Evolutionary conservation across 163 green algal species (phyloP).

Genomic region (Trebouxiophyceae sp.): DNA sequence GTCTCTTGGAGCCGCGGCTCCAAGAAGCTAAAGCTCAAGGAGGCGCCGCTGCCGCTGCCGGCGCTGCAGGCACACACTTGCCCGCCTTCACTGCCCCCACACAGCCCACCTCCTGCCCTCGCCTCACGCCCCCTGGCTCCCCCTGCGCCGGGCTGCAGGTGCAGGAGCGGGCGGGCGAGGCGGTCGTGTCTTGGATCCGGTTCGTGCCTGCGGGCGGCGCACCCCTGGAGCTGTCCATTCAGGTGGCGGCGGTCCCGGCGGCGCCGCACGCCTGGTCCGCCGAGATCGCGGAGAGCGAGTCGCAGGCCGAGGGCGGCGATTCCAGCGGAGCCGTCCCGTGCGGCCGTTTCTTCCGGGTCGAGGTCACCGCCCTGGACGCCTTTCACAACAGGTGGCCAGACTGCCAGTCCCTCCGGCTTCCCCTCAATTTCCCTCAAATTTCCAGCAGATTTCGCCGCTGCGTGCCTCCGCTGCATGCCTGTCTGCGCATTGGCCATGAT

Average conservation of each 20-base stretch:
- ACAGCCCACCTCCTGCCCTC: neutral
- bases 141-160: slow-evolving; percentile 13
- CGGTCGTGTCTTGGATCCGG: slow-evolving; percentile 2
- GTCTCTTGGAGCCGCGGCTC: slow-evolving; percentile 49
- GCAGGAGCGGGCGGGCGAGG: slow-evolving; percentile 6
- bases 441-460: too few species aligned
- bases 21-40: slow-evolving; percentile 40
- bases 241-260: slow-evolving; percentile 24
- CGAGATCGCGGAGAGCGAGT: slow-evolving; percentile 30
- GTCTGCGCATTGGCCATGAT: too few species aligned
- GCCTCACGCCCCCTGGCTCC: too few species aligned
- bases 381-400: slow-evolving; percentile 41
- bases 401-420: too few species aligned
- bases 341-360: slow-evolving; percentile 42
- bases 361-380: slow-evolving; percentile 47
- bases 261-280: slow-evolving; percentile 28
- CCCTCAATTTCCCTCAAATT: too few species aligned
- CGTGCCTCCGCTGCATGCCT: too few species aligned
- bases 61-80: slow-evolving; percentile 28
- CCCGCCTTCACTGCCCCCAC: too few species aligned
- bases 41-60: slow-evolving; percentile 36
- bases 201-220: neutral
- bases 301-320: slow-evolving; percentile 5
- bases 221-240: slow-evolving; percentile 1
- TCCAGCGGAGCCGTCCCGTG: slow-evolving; percentile 24